Evolutionary conservation across 2,329 filamentous ascomycete species (phyloP), one percentile per base, ranked within the genome.

Genomic region (Hypoxylon sp.): DNA sequence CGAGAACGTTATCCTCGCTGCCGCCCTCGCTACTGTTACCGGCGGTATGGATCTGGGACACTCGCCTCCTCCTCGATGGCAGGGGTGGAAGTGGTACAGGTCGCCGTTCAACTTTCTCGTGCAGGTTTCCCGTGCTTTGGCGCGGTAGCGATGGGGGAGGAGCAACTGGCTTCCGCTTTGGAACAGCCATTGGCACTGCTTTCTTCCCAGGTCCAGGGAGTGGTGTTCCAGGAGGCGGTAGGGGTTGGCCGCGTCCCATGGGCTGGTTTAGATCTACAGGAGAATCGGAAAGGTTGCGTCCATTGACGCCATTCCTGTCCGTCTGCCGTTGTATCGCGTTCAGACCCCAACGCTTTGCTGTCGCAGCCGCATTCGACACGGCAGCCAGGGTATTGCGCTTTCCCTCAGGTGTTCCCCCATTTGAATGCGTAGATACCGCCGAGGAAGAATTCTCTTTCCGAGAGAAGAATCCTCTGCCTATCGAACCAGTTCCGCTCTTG

Each of bases 191-290:
- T 1, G 75, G 73, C 12, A 67, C 70, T 7, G 71, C 59, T 28
- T 73, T 75, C 59, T 73, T 67, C 1, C 72, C 74, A 1, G 76
- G 76, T 1, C 72, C 70, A 1, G 76, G 76, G 11, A 77, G 69
- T 9, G 76, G 76, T 4, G 71, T 76, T 8, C 75, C 76, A 0
- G 76, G 75, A 7, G 76, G 75, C 4, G 76, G 76, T 2, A 77
- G 61, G 1, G 76, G 76, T 16, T 76, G 75, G 5, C 76, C 76
- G 7, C 76, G 74, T 12, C 76, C 76, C 76, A 77, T 77, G 20
- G 76, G 76, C 51, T 75, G 73, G 56, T 75, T 77, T 8, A 76
- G 64, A 50, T 77, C 75, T 12, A 77, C 64, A 1, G 70, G 71
- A 20, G 74, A 68, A 55, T 77, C 75, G 4, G 75, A 74, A 12